Evolutionary conservation across 257 asterid species (phyloP).

Genomic region (Forsythia suspensa): DNA sequence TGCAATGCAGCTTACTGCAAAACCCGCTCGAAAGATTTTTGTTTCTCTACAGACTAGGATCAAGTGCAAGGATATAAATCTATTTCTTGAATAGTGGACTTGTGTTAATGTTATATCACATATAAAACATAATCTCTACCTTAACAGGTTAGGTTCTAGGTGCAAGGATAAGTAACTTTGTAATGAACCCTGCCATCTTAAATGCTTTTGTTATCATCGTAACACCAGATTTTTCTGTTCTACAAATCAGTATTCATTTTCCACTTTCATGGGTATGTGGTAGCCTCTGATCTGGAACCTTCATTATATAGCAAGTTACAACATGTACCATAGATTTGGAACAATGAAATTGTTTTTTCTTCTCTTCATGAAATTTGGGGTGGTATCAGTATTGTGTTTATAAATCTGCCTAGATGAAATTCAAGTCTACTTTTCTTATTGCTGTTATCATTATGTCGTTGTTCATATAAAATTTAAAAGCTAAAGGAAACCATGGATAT

Average conservation of each 20-base stretch:
- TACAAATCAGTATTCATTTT: not conserved
- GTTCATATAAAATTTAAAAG: not conserved
- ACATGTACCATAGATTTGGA: not conserved
- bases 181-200: not conserved
- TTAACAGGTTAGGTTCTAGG: not conserved
- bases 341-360: not conserved
- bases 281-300: not conserved
- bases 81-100: not conserved
- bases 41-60: not conserved
- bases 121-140: not conserved
- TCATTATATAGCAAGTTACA: not conserved
- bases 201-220: not conserved
- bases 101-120: not conserved
- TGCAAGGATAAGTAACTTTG: not conserved
- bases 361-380: not conserved
- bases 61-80: not conserved
- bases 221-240: not conserved
- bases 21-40: not conserved
- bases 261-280: no score
- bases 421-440: not conserved
- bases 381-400: not conserved
- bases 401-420: not conserved
- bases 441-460: no score
- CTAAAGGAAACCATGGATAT: not conserved
- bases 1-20: not conserved